These are phyloP conservation scores for Boletus pseudopeckii DNA, from an alignment of 768 basidiomycete genomes.

Conservation along the genomic window DNA sequence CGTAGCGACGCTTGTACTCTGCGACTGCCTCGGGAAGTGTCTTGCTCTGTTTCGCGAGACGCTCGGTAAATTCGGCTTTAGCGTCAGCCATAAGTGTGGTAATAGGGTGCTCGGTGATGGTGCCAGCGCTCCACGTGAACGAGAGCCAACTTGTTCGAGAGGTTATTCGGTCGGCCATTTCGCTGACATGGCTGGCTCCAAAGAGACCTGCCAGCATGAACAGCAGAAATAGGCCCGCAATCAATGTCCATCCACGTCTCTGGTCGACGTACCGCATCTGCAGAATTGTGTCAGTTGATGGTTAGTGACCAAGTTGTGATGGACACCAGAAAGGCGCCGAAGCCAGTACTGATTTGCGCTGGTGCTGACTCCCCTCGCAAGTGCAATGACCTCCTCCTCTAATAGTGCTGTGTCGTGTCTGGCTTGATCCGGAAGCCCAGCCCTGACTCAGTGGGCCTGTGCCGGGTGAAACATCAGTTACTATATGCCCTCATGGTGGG, in stretches of 20 bases:
- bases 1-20: conserved; percentile 80
- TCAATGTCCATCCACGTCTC: conserved; percentile 39
- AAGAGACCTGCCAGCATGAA: conserved; percentile 52
- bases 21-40: conserved; percentile 73
- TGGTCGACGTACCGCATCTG: conserved; percentile 18
- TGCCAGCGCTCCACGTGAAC: not conserved
- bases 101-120: conserved; percentile 65
- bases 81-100: conserved; percentile 80
- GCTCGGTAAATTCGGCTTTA: conserved; percentile 62
- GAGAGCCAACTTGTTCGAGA: conserved; percentile 10
- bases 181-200: conserved; percentile 32
- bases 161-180: not conserved
- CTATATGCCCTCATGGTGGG: too few relatives aligned
- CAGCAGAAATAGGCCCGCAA: conserved; percentile 40
- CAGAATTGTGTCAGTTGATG: not conserved
- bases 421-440: too few relatives aligned
- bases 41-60: conserved; percentile 73
- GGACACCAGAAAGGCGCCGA: conserved; percentile 15
- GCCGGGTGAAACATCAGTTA: too few relatives aligned
- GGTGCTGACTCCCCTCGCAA: too few relatives aligned
- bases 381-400: too few relatives aligned
- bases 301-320: not conserved
- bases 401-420: too few relatives aligned
- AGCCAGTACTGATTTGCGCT: too few relatives aligned
- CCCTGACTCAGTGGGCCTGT: too few relatives aligned